Evolutionary conservation across 495 filamentous ascomycete genomes (phyloP).

Genomic region (Hypoxylon lienhwacheense): DNA sequence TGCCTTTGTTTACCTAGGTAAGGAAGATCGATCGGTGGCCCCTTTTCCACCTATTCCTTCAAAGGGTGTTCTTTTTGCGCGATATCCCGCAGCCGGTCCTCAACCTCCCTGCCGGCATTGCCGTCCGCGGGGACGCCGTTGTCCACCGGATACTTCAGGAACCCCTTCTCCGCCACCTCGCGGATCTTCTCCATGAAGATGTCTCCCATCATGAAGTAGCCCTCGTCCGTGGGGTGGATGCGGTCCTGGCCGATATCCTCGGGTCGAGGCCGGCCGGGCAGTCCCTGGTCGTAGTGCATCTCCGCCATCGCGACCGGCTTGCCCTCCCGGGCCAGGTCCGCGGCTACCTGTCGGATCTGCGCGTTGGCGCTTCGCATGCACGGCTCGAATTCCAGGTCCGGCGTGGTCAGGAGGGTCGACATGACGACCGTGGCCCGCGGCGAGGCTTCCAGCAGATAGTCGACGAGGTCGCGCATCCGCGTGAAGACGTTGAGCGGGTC

Average conservation of each 20-base stretch:
- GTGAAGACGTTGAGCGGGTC: slow-evolving; percentile 28
- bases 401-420: slow-evolving; percentile 31
- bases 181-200: slow-evolving; percentile 46
- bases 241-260: slow-evolving; percentile 33
- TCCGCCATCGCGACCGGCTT: slow-evolving; percentile 33
- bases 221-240: slow-evolving; percentile 48
- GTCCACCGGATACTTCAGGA: slow-evolving; percentile 36
- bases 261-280: slow-evolving; percentile 33
- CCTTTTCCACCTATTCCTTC: neutral
- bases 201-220: slow-evolving; percentile 52
- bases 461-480: slow-evolving; percentile 33
- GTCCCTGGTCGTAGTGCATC: slow-evolving; percentile 33
- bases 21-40: no score
- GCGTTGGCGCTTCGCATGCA: slow-evolving; percentile 40
- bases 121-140: slow-evolving; percentile 40
- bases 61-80: slow-evolving; percentile 33
- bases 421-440: slow-evolving; percentile 34
- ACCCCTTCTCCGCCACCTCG: slow-evolving; percentile 39
- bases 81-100: slow-evolving; percentile 30
- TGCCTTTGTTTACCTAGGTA: no score
- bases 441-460: slow-evolving; percentile 28
- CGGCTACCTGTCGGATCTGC: slow-evolving; percentile 40
- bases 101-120: slow-evolving; percentile 26
- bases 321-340: slow-evolving; percentile 40
- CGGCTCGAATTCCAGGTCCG: slow-evolving; percentile 29